phyloP scores from a whole-genome alignment of 352 stramenopile genomes.

The Globisporangium nodosum region DNA sequence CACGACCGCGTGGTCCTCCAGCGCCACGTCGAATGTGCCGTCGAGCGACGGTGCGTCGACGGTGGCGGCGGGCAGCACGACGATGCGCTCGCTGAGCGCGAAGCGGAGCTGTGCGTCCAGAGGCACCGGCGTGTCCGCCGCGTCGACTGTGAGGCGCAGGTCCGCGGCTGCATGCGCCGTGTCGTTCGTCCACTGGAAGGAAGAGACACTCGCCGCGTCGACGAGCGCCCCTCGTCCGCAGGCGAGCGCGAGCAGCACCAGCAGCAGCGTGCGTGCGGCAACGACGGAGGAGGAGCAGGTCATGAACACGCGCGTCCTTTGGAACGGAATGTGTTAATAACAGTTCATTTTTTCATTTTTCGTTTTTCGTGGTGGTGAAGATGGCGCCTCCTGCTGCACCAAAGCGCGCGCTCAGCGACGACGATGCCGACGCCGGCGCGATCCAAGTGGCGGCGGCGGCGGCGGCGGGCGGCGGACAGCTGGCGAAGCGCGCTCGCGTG shows the following conservation, averaged over 20 bases:
- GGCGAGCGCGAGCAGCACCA: conserved; percentile 1
- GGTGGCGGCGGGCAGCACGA: conserved; percentile 11
- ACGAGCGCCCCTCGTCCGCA: neutral
- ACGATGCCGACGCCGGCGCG: conserved; percentile 3
- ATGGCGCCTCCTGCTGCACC: conserved; percentile 1
- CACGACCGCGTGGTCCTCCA: conserved; percentile 14
- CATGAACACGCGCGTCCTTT: too few species aligned
- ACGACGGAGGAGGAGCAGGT: neutral
- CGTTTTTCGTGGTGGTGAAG: neutral
- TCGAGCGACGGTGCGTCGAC: conserved; percentile 20
- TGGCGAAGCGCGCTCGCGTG: conserved; percentile 63
- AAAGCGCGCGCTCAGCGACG: conserved; percentile 19
- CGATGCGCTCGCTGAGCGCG: conserved; percentile 19
- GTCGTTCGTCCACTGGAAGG: conserved; percentile 21
- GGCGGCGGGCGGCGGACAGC: conserved; percentile 19
- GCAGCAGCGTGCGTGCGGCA: neutral
- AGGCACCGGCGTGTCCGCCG: conserved; percentile 18
- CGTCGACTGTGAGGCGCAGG: conserved; percentile 21
- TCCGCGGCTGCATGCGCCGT: conserved; percentile 16
- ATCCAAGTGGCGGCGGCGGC: conserved; percentile 7
- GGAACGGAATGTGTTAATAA: too few species aligned
- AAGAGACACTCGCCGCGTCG: neutral
- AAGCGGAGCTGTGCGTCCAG: conserved; percentile 26
- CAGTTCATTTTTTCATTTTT: neutral
- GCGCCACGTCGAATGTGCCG: conserved; percentile 19